Conservation (phyloP, 2,329 filamentous ascomycete species). For the Aspergillus pseudotamarii region DNA sequence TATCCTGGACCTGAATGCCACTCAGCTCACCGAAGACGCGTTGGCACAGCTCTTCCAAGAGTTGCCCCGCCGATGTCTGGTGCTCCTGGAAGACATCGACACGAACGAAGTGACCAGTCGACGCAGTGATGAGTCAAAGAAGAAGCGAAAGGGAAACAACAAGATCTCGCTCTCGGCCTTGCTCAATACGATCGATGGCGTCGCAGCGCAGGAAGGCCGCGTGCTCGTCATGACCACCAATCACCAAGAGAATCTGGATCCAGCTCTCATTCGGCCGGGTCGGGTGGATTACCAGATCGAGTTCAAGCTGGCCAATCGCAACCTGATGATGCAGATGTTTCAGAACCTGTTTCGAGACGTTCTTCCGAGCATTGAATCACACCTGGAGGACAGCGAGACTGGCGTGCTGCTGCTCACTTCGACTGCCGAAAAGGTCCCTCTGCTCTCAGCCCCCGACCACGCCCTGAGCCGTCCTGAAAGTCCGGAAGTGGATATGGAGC, state of each 20-base stretch:
- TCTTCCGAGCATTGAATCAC: neutral
- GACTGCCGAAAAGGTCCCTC: neutral
- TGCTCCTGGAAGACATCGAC: constrained; percentile 71
- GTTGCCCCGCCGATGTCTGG: constrained; percentile 65
- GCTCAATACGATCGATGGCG: constrained; percentile 9
- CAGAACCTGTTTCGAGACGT: constrained; percentile 7
- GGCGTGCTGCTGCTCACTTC: neutral
- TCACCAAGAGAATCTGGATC: constrained; percentile 7
- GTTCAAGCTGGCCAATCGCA: constrained; percentile 11
- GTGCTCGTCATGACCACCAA: constrained; percentile 13
- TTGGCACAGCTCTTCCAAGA: constrained; percentile 59
- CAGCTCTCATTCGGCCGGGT: constrained; percentile 7
- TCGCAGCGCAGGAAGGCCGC: constrained; percentile 10
- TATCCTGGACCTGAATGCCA: constrained; percentile 60
- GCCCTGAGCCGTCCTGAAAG: neutral
- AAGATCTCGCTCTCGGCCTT: constrained; percentile 7
- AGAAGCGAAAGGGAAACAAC: constrained; percentile 6
- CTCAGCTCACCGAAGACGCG: constrained; percentile 63
- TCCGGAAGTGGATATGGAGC: constrained; percentile 31
- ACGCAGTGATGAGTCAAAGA: neutral
- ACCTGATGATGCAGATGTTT: constrained; percentile 9
- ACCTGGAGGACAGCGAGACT: neutral
- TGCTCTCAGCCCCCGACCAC: neutral
- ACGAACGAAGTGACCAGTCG: constrained; percentile 9
- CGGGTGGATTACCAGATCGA: constrained; percentile 9